Base-by-base conservation (phyloP, 768 basidiomycete species). In the Exsudoporus frostii region DNA sequence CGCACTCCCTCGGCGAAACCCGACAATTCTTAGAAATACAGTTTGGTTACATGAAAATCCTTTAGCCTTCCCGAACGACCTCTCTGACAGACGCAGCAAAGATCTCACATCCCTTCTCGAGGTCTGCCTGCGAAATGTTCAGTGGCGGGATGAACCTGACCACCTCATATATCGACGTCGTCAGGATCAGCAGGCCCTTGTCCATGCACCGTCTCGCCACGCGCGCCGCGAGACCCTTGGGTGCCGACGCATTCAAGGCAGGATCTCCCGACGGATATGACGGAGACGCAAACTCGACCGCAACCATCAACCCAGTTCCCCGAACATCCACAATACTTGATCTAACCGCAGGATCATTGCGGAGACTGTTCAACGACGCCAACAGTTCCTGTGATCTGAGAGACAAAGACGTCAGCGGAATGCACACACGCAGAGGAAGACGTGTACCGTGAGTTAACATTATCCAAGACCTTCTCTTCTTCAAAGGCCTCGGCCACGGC, bases 141-240 rank as follows among this genome's bases (percentile, higher is more conserved):
- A 98, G 71, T 15, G 96, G 83, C 5, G 96, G 96, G 63, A 98
- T 98, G 76, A 98, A 97, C 64, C 94, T 78, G 53, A 97, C 75
- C 14, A 88, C 87, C 68, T 95, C 88, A 68, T 89, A 95, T 24
- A 90, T 78, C 46, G 88, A 91, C 24, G 95, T 97, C 13, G 95
- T 96, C 53, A 98, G 75, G 37, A 96, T 81, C 45, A 97, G 68
- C 75, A 98, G 71, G 20, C 90, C 92, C 66, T 90, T 86, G 66
- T 93, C 89, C 56, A 92, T 76, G 69, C 94, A 97, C 63, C 80
- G 83, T 65, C 83, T 82, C 55, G 88, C 79, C 9, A 97, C 81
- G 27, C 86, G 78, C 46, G 76, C 74, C 4, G 92, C 86, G 53
- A 94, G 73, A 65, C 76, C 80, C 62, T 71, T 71, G 39, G 80